Percentiles rank a stretch among this genome's conserved stretches.
Evolutionary conservation across 2,329 filamentous ascomycete species (phyloP).

Genomic region (Didymella keratinophila): DNA sequence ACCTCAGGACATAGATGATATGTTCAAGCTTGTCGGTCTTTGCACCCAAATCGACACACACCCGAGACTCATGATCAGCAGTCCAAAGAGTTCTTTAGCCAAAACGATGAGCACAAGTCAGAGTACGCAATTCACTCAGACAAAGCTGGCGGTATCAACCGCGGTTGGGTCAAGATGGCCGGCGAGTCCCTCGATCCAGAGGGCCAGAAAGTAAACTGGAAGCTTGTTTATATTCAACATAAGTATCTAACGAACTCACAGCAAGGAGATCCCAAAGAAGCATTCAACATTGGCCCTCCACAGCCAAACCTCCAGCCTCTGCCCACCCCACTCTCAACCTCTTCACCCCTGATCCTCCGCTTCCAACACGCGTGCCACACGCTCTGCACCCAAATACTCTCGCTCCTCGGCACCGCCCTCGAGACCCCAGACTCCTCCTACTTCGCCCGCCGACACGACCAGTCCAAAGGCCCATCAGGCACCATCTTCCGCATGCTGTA

Average conservation of each 20-base stretch:
- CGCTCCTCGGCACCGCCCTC: slow-evolving; percentile 80
- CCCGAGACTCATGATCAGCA: slow-evolving; percentile 42
- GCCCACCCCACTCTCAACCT: slow-evolving; percentile 67
- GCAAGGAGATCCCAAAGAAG: slow-evolving; percentile 80
- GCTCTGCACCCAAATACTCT: slow-evolving; percentile 76
- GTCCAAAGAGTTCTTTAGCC: slow-evolving; percentile 77
- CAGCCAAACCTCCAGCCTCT: slow-evolving; percentile 72
- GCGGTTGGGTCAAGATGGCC: slow-evolving; percentile 89
- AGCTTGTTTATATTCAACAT: no score
- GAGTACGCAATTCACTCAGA: slow-evolving; percentile 75
- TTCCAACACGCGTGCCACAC: slow-evolving; percentile 76
- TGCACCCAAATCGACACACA: not conserved
- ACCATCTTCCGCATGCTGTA: slow-evolving; percentile 64
- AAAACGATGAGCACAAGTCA: slow-evolving; percentile 75
- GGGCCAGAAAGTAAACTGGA: slow-evolving; percentile 76
- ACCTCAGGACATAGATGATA: slow-evolving; percentile 68
- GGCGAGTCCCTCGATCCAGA: slow-evolving; percentile 86
- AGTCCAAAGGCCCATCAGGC: slow-evolving; percentile 58
- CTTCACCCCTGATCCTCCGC: slow-evolving; percentile 67
- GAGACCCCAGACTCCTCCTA: slow-evolving; percentile 61
- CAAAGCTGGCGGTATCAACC: slow-evolving; percentile 68
- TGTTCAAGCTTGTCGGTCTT: slow-evolving; percentile 74
- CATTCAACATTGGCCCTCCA: slow-evolving; percentile 91
- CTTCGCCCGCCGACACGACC: slow-evolving; percentile 69
- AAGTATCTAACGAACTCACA: no score